These are phyloP conservation scores for Coemansia sp. DNA, from an alignment of 192 early-diverging fungal genomes.

Conservation along the genomic window DNA sequence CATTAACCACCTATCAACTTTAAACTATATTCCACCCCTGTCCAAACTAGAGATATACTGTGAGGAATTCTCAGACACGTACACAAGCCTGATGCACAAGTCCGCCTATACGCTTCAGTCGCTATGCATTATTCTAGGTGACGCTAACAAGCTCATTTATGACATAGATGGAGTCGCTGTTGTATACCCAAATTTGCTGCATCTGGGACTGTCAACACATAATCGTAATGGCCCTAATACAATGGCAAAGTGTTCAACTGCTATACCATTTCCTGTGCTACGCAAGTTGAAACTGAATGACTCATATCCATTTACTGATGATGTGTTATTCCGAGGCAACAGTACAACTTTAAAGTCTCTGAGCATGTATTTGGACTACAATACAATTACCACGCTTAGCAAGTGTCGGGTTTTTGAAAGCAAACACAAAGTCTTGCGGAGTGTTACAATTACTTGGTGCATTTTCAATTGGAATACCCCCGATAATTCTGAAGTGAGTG, in stretches of 20 bases:
- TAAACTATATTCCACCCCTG: background rate
- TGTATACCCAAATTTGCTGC: constrained; percentile 4
- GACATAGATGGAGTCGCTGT: background rate
- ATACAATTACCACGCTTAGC: background rate
- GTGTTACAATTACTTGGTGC: background rate
- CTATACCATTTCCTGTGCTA: constrained; percentile 1
- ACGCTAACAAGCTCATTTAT: background rate
- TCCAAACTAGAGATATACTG: too few species aligned
- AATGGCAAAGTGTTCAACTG: background rate
- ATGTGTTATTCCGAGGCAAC: constrained; percentile 13
- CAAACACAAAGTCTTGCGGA: too few species aligned
- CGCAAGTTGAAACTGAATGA: background rate
- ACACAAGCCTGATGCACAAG: background rate
- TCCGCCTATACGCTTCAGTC: background rate
- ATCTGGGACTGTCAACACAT: background rate
- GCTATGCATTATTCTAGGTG: background rate
- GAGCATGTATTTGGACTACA: background rate
- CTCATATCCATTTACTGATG: constrained; percentile 10
- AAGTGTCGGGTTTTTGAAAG: background rate
- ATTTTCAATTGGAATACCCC: background rate
- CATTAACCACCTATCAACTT: background rate
- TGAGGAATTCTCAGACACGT: background rate
- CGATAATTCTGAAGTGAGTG: background rate
- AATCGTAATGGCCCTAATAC: background rate
- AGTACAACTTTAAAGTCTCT: background rate